Evolutionary conservation across 495 filamentous ascomycete species (phyloP), one percentile per base, ranked within the genome.

Genomic region (Sphaerosporella brunnea): DNA sequence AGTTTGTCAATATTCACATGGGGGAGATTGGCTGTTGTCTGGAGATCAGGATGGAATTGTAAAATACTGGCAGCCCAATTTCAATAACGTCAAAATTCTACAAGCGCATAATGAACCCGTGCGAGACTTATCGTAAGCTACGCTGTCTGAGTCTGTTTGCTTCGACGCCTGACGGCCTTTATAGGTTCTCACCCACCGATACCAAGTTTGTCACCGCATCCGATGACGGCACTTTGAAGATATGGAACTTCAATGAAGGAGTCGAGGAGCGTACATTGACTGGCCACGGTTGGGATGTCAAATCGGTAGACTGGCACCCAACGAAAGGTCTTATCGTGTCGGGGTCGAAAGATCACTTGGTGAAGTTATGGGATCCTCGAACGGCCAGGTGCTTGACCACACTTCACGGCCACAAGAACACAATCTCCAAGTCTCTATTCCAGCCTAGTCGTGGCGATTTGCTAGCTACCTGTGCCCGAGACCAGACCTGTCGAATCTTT

Each of bases 41-140:
- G 87, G 86, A 34, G 90, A 94, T 63, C 86, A 95, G 57, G 83
- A 86, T 56, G 90, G 90, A 30, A 72, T 88, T 52, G 78, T 97
- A 62, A 97, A 96, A 65, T 96, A 96, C 66, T 97, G 88, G 88
- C 85, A 93, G 59, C 84, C 90, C 2, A 97, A 96, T 63, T 95
- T 97, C 69, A 96, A 97, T 70, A 95, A 95, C 58, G 84, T 96
- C 49, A 84, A 96, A 62, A 82, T 79, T 24, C 82, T 97, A 36
- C 82, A 86, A 61, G 90, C 86, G 19, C 90, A 96, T 60, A 73
- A 71, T 49, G 84, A 94, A 56, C 77, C 90, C 19, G 80, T 97
- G 40, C 74, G 90, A 44, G 90, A 92, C 53, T 67, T 97, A n/a
- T 77, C 88, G 11, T 53, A 44, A 43, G 47, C 20, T n/a, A 25